Conservation (phyloP, 768 basidiomycete genomes). For the Calocera cornea region DNA sequence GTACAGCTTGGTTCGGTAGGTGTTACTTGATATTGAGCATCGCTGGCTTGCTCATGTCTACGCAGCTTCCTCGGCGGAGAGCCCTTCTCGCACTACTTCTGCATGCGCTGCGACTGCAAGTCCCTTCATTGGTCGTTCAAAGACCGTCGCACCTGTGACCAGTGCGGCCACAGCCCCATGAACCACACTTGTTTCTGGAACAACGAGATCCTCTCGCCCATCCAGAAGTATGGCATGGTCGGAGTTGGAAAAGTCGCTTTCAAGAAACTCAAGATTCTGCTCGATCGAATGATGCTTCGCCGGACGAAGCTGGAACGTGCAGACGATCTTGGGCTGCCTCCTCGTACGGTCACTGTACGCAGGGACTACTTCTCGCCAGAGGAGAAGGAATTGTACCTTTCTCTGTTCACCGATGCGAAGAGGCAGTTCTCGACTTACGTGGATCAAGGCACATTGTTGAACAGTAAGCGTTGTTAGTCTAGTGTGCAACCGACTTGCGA, state of each 20-base stretch:
- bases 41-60: constrained; percentile 28
- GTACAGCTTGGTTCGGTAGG: constrained; percentile 68
- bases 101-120: constrained; percentile 88
- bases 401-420: constrained; percentile 84
- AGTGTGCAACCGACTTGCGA: neutral
- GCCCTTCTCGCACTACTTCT: constrained; percentile 80
- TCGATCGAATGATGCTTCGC: constrained; percentile 93
- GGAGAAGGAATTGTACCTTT: constrained; percentile 89
- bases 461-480: constrained; percentile 48
- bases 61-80: constrained; percentile 12
- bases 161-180: constrained; percentile 77
- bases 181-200: constrained; percentile 88
- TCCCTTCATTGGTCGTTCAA: constrained; percentile 88
- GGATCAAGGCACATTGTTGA: constrained; percentile 76
- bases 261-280: constrained; percentile 77
- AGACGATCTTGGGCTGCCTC: constrained; percentile 90
- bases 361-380: constrained; percentile 90
- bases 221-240: constrained; percentile 75
- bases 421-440: constrained; percentile 84
- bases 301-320: constrained; percentile 88
- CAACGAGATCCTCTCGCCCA: constrained; percentile 88
- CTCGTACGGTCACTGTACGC: constrained; percentile 76
- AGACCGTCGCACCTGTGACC: constrained; percentile 72
- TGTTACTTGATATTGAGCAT: constrained; percentile 49
- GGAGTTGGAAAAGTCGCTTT: constrained; percentile 74